A percentile compares a stretch with the other conserved stretches of the same genome.
These are phyloP conservation scores for Lepidium aucheri DNA, from an alignment of 345 rosid genomes.

Conservation along the genomic window DNA sequence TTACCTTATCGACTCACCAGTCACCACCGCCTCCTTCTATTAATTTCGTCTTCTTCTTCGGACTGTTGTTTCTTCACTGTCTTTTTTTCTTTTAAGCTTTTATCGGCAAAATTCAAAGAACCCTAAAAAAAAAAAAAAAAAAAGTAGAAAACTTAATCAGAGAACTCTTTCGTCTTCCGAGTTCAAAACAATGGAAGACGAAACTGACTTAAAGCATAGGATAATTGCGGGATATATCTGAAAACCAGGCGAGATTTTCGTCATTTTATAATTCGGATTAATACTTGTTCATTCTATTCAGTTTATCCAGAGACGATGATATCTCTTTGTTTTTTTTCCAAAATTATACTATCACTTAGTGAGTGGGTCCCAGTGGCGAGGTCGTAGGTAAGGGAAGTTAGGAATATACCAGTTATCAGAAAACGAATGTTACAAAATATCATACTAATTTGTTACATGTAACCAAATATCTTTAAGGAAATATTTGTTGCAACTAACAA, in stretches of 20 bases:
- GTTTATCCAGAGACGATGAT: too few relatives aligned
- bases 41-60: neutral
- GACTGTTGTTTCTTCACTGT: neutral
- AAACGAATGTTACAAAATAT: too few relatives aligned
- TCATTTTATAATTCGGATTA: neutral
- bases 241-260: neutral
- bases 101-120: slow-evolving; percentile 13
- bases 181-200: neutral
- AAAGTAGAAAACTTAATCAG: neutral
- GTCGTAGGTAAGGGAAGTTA: slow-evolving; percentile 15
- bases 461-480: too few relatives aligned
- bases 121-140: neutral
- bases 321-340: neutral
- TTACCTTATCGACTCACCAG: slow-evolving; percentile 17
- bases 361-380: neutral
- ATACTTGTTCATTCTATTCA: neutral
- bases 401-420: too few relatives aligned
- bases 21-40: neutral
- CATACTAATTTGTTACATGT: too few relatives aligned
- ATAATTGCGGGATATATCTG: neutral
- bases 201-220: slow-evolving; percentile 2
- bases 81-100: neutral
- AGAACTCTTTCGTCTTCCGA: neutral
- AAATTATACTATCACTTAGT: neutral
- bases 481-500: too few relatives aligned